These are phyloP conservation scores for Anaeramoeba flamelloides DNA, from an alignment of 78 protist species.

Conservation along the genomic window DNA sequence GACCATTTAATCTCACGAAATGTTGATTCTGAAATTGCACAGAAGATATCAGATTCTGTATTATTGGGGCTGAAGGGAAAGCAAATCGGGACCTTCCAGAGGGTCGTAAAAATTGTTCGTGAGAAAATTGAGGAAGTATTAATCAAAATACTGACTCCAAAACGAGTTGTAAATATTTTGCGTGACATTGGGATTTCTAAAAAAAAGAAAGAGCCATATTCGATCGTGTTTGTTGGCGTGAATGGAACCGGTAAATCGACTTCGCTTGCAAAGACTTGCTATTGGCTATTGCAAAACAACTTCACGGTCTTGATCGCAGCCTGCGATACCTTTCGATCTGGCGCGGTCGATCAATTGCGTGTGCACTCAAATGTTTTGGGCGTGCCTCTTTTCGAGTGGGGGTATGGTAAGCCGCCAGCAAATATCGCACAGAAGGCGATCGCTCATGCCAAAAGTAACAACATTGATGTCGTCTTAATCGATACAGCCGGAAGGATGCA, in stretches of 20 bases:
- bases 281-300: slow-evolving; percentile 54
- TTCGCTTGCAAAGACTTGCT: neutral
- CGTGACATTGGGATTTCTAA: neutral
- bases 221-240: slow-evolving; percentile 39
- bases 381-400: slow-evolving; percentile 51
- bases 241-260: slow-evolving; percentile 29
- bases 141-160: slow-evolving; percentile 80
- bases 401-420: slow-evolving; percentile 83
- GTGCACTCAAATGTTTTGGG: slow-evolving; percentile 56
- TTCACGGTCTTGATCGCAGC: slow-evolving; percentile 80
- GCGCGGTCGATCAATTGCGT: slow-evolving; percentile 91
- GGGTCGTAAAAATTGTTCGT: slow-evolving; percentile 11
- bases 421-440: slow-evolving; percentile 69
- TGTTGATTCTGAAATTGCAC: slow-evolving; percentile 81
- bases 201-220: slow-evolving; percentile 17
- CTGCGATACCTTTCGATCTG: slow-evolving; percentile 97
- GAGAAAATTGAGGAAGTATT: slow-evolving; percentile 49
- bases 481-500: slow-evolving; percentile 99
- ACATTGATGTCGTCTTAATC: slow-evolving; percentile 69
- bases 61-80: slow-evolving; percentile 47
- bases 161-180: slow-evolving; percentile 25
- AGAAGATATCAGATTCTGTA: slow-evolving; percentile 49
- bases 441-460: slow-evolving; percentile 21
- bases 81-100: neutral
- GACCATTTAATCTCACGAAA: slow-evolving; percentile 63